These are phyloP conservation scores for Leishmania martiniquensis DNA, from an alignment of 208 protist genomes.

Conservation along the genomic window DNA sequence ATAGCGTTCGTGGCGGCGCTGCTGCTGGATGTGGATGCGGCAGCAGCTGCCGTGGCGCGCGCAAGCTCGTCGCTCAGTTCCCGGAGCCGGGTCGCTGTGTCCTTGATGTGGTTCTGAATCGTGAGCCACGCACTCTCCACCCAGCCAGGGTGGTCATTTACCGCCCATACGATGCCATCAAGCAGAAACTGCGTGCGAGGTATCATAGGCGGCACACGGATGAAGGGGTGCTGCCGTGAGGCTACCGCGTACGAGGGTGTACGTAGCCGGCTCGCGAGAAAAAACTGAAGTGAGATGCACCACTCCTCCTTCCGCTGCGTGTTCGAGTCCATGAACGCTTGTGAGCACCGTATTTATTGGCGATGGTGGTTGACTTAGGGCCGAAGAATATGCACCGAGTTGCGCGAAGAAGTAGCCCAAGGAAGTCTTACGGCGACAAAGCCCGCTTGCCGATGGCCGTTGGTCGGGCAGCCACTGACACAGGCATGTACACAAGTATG, in stretches of 20 bases:
- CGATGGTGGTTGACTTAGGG: background rate
- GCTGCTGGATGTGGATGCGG: background rate
- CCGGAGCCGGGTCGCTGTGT: slow-evolving; percentile 44
- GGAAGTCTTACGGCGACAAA: background rate
- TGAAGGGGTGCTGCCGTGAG: slow-evolving; percentile 32
- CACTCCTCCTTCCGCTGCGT: slow-evolving; percentile 57
- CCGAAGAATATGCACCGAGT: background rate
- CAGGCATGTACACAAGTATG: background rate
- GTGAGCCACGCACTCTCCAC: slow-evolving; percentile 57
- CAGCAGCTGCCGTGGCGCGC: slow-evolving; percentile 14
- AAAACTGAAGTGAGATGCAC: slow-evolving; percentile 58
- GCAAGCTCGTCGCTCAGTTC: slow-evolving; percentile 41
- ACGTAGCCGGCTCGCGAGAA: slow-evolving; percentile 56
- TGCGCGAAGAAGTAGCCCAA: background rate
- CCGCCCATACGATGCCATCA: slow-evolving; percentile 75
- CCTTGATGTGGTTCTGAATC: slow-evolving; percentile 65
- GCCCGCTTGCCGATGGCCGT: background rate
- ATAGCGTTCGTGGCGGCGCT: slow-evolving; percentile 4
- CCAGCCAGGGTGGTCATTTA: slow-evolving; percentile 66
- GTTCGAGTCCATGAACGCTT: slow-evolving; percentile 30
- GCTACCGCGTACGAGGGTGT: slow-evolving; percentile 51
- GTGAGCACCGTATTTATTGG: background rate
- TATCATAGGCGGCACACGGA: slow-evolving; percentile 51
- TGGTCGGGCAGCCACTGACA: background rate
- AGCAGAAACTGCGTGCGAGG: slow-evolving; percentile 76